Evolutionary conservation across 768 basidiomycete genomes (phyloP), one percentile per base, ranked within the genome.

Genomic region (Termitomyces sp.): DNA sequence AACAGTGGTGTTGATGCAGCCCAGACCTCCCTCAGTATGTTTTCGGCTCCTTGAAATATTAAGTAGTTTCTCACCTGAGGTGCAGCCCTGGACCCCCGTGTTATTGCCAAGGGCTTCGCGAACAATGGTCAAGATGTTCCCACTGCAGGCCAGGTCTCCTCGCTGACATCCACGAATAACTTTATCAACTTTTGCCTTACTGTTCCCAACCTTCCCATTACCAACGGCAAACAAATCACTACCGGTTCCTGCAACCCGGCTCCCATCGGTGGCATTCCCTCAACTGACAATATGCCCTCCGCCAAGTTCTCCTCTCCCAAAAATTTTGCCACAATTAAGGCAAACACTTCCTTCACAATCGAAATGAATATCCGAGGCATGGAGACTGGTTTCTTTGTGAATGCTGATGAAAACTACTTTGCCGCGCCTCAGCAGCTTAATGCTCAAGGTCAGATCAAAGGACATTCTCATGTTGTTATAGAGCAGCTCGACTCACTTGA

Each of bases 171-270:
- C 32, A 73, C 72, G 34, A 81, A 83, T 71, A 84, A 84, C 72
- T 84, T 79, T 67, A 79, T 82, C 71, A 78, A 80, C 72, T 77
- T 76, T 65, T 81, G 78, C 67, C 65, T 73, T 43, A 76, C 81
- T 7, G 69, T 79, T 4, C 72, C 80, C 7, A 66, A 79, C 55
- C 70, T 81, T 56, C 80, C 86, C 11, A 74, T 88, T 60, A 89
- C 88, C 56, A 81, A 83, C 66, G 82, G 81, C 36, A 63, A 74
- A 60, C 77, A 69, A 56, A 60, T 69, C 38, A 69, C 65, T 15
- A 64, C 63, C 12, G 69, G 69, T 49, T 69, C 69, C 10, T 69
- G 69, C 56, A 69, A 69, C 57, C 69, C 69, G 29, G 65, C 69
- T 12, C 69, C 69, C 46, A 76, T 83, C 70, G 80, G 80, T 64